A percentile compares a stretch with the other conserved stretches of the same genome.
These are phyloP conservation scores for Neofusicoccum umdonicola DNA, from an alignment of 2,329 filamentous ascomycete genomes.

Conservation along the genomic window DNA sequence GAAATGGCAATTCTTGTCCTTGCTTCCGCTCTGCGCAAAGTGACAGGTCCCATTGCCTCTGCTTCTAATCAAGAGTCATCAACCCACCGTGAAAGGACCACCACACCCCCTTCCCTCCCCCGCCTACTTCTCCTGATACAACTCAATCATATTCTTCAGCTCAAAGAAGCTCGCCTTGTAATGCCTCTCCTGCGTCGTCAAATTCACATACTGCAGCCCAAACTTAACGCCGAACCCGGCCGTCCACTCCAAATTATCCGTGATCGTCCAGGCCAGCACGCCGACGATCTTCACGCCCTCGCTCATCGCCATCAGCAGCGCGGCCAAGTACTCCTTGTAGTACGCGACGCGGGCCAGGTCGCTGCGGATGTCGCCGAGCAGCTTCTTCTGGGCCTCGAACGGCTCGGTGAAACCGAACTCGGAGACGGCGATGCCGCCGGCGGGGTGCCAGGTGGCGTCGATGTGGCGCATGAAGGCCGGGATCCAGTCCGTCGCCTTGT, in stretches of 20 bases:
- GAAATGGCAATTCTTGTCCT: no score
- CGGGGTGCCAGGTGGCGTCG: constrained; percentile 31
- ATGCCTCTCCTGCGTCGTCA: constrained; percentile 35
- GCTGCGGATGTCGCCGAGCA: constrained; percentile 28
- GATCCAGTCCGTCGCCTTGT: constrained; percentile 36
- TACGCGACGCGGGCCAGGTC: constrained; percentile 32
- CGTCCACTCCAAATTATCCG: constrained; percentile 40
- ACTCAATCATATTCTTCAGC: constrained; percentile 34
- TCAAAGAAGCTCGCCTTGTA: constrained; percentile 41
- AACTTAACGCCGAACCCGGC: constrained; percentile 33
- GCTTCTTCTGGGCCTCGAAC: constrained; percentile 30
- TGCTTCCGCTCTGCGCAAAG: no score
- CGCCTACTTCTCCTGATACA: constrained; percentile 23
- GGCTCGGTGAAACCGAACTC: constrained; percentile 41
- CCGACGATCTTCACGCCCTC: constrained; percentile 38
- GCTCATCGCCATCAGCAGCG: constrained; percentile 32
- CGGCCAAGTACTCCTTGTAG: constrained; percentile 34
- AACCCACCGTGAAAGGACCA: background rate
- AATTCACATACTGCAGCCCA: constrained; percentile 37
- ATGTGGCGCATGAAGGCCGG: constrained; percentile 34
- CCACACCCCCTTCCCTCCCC: background rate
- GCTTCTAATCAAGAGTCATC: no score
- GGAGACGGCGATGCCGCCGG: constrained; percentile 31
- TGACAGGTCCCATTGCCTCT: no score
- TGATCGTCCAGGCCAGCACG: constrained; percentile 35